These are phyloP conservation scores for Vitis hybrid DNA, from an alignment of 177 flowering plant genomes.

Conservation along the genomic window DNA sequence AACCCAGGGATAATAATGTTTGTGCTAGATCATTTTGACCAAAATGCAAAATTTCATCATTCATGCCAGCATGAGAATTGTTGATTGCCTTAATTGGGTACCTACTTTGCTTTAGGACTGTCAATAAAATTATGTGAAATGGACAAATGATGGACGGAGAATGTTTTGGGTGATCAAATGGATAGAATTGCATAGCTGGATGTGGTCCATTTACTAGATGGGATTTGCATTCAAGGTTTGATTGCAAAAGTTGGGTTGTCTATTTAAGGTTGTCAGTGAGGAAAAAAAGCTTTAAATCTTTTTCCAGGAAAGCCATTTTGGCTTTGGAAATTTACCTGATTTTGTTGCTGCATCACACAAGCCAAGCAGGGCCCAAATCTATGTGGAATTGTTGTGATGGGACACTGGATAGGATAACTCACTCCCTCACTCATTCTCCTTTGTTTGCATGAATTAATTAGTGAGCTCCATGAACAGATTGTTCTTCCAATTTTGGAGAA, in stretches of 20 bases:
- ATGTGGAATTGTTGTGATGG: constrained; percentile 2
- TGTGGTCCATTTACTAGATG: constrained; percentile 9
- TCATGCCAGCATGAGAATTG: constrained; percentile 2
- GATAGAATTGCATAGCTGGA: neutral
- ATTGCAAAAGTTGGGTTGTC: neutral
- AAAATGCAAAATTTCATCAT: neutral
- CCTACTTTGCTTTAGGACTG: constrained; percentile 1
- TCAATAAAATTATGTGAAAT: neutral
- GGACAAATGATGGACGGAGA: constrained; percentile 2
- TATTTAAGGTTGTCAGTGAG: constrained; percentile 5
- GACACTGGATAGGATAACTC: constrained; percentile 14
- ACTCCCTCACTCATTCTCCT: neutral
- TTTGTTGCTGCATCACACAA: constrained; percentile 1
- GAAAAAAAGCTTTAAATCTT: neutral
- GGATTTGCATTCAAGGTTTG: constrained; percentile 1
- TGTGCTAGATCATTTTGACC: too few relatives aligned
- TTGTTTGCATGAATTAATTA: neutral
- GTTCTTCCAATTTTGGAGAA: neutral
- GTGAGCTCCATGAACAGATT: neutral
- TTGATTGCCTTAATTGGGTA: constrained; percentile 7
- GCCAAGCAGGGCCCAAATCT: constrained; percentile 5
- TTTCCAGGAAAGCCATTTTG: neutral
- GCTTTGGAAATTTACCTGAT: neutral
- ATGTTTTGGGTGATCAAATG: neutral
- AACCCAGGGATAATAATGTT: too few relatives aligned